These are phyloP conservation scores for Kodamaea neixiangensis DNA, from an alignment of 805 yeast species.

Conservation along the genomic window DNA sequence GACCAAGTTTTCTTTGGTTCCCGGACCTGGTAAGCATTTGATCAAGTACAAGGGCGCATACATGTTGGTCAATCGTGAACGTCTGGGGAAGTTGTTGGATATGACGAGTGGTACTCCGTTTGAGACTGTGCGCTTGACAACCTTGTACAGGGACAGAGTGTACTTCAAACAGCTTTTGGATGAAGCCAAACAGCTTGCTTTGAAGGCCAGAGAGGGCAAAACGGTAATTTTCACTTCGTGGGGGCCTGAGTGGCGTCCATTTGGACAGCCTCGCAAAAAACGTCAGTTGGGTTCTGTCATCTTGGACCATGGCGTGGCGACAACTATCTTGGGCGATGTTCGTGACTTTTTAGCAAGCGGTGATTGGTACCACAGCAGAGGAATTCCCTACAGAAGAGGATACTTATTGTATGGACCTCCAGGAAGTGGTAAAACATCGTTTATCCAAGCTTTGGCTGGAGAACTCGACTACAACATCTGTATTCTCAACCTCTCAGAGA, in stretches of 20 bases:
- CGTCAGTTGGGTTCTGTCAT: conserved; percentile 84
- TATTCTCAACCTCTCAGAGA: conserved; percentile 85
- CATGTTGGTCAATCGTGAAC: conserved; percentile 84
- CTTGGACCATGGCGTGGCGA: conserved; percentile 73
- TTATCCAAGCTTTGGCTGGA: conserved; percentile 95
- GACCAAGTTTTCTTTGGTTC: conserved; percentile 87
- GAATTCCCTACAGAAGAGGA: conserved; percentile 97
- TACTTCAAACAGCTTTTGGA: conserved; percentile 68
- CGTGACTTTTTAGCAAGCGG: conserved; percentile 77
- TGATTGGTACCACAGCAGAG: conserved; percentile 91
- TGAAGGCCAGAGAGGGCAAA: conserved; percentile 83
- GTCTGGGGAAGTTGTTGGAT: conserved; percentile 87
- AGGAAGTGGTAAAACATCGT: conserved; percentile 94
- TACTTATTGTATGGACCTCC: conserved; percentile 96
- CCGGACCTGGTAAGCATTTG: conserved; percentile 96
- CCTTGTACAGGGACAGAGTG: conserved; percentile 77
- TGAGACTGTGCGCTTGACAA: conserved; percentile 93
- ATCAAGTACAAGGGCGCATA: conserved; percentile 83
- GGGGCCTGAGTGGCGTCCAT: conserved; percentile 99
- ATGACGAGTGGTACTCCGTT: conserved; percentile 90
- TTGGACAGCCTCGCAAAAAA: conserved; percentile 92
- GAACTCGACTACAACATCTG: conserved; percentile 95
- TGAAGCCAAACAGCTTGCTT: conserved; percentile 85
- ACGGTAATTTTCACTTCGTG: conserved; percentile 92
- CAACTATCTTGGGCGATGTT: conserved; percentile 67